Percentiles rank a stretch among this genome's conserved stretches.
phyloP scores from a whole-genome alignment of 2,329 filamentous ascomycete species.

The Botrytis galanthina region DNA sequence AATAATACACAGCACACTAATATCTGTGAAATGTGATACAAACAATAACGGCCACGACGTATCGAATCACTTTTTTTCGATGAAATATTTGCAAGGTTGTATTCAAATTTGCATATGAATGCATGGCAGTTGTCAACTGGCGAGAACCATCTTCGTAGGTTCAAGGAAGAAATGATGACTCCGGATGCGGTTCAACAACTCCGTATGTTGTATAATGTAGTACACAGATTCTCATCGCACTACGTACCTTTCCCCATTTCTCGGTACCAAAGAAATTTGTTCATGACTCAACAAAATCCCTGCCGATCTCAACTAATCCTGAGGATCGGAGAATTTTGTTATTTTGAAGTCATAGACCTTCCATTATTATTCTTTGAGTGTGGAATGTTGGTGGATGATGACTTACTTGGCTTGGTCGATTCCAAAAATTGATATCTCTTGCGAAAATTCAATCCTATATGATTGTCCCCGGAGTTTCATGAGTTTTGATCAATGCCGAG shows the following conservation, averaged over 20 bases:
- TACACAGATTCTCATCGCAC: background rate
- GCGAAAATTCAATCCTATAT: background rate
- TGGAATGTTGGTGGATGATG: background rate
- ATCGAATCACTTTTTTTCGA: background rate
- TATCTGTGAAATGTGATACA: background rate
- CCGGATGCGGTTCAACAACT: background rate
- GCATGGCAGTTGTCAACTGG: background rate
- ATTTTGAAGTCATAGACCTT: background rate
- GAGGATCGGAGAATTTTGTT: background rate
- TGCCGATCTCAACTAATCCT: background rate
- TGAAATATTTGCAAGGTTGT: background rate
- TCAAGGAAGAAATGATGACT: background rate
- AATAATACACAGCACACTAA: slow-evolving; percentile 3
- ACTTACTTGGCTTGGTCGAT: background rate
- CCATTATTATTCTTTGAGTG: background rate
- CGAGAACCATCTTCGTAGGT: background rate
- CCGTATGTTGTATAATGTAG: background rate
- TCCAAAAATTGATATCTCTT: background rate
- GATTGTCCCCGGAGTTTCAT: background rate
- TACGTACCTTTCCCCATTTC: background rate
- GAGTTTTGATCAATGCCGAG: background rate
- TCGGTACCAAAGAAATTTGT: background rate
- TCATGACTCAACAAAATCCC: background rate
- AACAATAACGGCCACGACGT: background rate
- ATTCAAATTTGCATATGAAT: background rate